phyloP scores from a whole-genome alignment of 2,329 filamentous ascomycete genomes.

The Curvularia verruculosa region DNA sequence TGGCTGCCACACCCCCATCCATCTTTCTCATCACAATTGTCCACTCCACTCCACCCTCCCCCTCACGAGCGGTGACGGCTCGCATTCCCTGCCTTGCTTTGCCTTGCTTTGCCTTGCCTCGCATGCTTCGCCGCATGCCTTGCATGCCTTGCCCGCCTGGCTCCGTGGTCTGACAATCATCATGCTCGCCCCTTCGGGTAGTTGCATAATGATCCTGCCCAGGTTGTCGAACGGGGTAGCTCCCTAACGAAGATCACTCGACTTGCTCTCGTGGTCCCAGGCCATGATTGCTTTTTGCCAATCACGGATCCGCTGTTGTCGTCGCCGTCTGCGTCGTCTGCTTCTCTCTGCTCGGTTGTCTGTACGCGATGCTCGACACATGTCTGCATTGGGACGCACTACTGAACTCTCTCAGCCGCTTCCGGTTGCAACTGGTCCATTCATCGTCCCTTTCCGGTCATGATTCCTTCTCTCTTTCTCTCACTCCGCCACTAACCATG shows the following conservation, averaged over 20 bases:
- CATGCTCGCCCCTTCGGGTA: conserved; percentile 9
- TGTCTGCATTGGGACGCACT: conserved; percentile 1
- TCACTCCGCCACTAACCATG: neutral
- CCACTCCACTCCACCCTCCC: too few relatives aligned
- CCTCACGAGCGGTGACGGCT: neutral
- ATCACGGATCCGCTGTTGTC: neutral
- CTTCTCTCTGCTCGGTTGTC: neutral
- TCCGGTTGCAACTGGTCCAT: neutral
- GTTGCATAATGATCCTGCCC: conserved; percentile 11
- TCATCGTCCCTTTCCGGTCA: neutral
- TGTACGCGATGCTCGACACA: conserved; percentile 3
- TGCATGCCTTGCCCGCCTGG: neutral
- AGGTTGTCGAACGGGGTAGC: conserved; percentile 4
- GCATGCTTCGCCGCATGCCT: neutral
- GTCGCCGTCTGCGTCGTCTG: too few relatives aligned
- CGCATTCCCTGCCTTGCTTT: conserved; percentile 1
- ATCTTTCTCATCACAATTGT: conserved; percentile 4
- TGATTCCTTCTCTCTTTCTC: neutral
- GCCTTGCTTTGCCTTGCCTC: neutral
- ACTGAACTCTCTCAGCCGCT: conserved; percentile 1
- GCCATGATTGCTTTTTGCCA: conserved; percentile 3
- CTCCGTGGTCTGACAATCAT: conserved; percentile 9
- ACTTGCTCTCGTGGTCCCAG: conserved; percentile 1
- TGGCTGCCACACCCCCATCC: neutral
- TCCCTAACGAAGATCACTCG: conserved; percentile 4